A percentile compares a stretch with the other conserved stretches of the same genome.
Conservation (phyloP, 345 rosid species). For the Nephelium lappaceum region DNA sequence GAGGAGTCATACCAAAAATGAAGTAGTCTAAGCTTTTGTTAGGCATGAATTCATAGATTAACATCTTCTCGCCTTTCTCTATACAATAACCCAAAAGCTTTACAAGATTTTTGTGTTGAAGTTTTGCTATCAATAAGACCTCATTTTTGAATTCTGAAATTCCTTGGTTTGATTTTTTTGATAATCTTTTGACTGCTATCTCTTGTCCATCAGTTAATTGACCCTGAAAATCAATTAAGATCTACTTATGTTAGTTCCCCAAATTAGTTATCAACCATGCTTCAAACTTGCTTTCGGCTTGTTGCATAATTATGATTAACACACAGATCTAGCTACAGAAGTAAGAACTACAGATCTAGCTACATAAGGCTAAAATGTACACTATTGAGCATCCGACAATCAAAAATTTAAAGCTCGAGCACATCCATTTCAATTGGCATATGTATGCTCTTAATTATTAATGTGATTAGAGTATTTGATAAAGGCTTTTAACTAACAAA, state of each 20-base stretch:
- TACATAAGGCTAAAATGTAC: too few relatives aligned
- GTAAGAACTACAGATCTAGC: too few relatives aligned
- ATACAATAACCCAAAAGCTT: not conserved
- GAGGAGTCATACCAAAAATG: not conserved
- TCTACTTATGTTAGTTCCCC: too few relatives aligned
- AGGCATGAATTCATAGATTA: slow-evolving; percentile 11
- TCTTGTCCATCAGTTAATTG: slow-evolving; percentile 18
- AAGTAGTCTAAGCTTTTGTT: not conserved
- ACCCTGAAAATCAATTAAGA: slow-evolving; percentile 24
- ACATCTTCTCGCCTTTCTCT: not conserved
- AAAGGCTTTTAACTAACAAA: too few relatives aligned
- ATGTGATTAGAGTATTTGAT: too few relatives aligned
- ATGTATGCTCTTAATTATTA: too few relatives aligned
- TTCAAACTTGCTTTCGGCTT: not conserved
- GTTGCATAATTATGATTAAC: too few relatives aligned
- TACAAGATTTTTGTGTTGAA: not conserved
- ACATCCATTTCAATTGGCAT: too few relatives aligned
- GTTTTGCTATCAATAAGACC: slow-evolving; percentile 28
- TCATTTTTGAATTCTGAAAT: slow-evolving; percentile 41
- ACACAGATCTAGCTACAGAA: too few relatives aligned
- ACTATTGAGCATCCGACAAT: too few relatives aligned
- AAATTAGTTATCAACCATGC: too few relatives aligned
- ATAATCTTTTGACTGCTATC: slow-evolving; percentile 39
- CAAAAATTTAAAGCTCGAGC: too few relatives aligned
- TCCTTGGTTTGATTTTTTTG: slow-evolving; percentile 35